phyloP scores from a whole-genome alignment of 2,329 filamentous ascomycete genomes.

The Aciculosporium take region DNA sequence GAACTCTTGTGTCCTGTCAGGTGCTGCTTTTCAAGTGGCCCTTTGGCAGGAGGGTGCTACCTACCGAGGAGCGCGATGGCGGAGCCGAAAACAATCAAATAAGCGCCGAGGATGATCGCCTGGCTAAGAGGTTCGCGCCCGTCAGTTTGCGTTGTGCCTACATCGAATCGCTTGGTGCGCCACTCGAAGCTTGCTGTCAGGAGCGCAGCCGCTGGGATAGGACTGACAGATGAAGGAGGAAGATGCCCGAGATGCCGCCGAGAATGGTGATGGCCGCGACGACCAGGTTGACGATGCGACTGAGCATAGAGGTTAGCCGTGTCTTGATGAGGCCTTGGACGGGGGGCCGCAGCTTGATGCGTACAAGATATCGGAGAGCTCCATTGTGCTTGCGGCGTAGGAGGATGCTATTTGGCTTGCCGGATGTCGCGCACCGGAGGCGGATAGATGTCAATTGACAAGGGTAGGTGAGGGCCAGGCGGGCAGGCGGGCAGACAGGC shows the following conservation, averaged over 20 bases:
- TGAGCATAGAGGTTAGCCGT: constrained; percentile 30
- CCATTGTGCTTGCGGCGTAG: constrained; percentile 43
- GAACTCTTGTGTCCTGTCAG: constrained; percentile 49
- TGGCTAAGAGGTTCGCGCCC: constrained; percentile 5
- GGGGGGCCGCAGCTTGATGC: constrained; percentile 17
- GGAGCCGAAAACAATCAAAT: constrained; percentile 83
- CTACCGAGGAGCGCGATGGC: constrained; percentile 53
- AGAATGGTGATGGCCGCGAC: constrained; percentile 78
- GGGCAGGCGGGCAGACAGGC: too few relatives aligned
- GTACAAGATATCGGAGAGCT: constrained; percentile 86
- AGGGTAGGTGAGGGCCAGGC: neutral
- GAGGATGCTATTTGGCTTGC: neutral
- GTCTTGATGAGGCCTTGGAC: neutral
- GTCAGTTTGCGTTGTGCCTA: constrained; percentile 1
- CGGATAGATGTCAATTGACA: neutral
- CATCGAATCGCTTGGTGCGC: neutral
- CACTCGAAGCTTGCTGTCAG: too few relatives aligned
- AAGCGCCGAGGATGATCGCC: constrained; percentile 63
- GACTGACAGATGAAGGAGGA: constrained; percentile 44
- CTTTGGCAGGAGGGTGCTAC: constrained; percentile 2
- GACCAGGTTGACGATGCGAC: constrained; percentile 86
- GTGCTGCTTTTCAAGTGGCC: neutral
- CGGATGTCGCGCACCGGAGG: neutral
- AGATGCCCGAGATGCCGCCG: constrained; percentile 65
- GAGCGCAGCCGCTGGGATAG: too few relatives aligned